Percentiles rank a stretch among this genome's conserved stretches.
Evolutionary conservation across 805 yeast genomes (phyloP).

Genomic region (Candida qinlingensis): DNA sequence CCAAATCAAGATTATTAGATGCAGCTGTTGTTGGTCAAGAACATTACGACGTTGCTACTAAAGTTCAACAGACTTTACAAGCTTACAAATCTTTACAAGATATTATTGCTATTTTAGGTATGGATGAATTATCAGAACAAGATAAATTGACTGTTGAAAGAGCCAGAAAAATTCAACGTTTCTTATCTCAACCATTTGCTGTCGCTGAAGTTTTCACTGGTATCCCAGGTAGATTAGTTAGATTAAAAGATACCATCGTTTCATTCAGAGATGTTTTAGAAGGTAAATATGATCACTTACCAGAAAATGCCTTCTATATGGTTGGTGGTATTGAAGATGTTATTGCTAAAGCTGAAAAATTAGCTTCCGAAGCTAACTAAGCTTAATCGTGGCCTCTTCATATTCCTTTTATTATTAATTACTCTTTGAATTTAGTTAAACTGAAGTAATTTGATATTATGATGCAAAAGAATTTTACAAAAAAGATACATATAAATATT

Average conservation of each 20-base stretch:
- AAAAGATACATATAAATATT: constrained; percentile 11
- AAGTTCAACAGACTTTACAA: constrained; percentile 97
- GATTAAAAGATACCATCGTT: constrained; percentile 89
- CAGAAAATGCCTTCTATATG: constrained; percentile 99
- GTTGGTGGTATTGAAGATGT: constrained; percentile 99
- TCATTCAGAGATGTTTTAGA: constrained; percentile 97
- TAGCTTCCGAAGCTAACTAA: constrained; percentile 87
- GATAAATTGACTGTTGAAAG: constrained; percentile 99
- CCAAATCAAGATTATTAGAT: constrained; percentile 97
- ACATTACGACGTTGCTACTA: constrained; percentile 93
- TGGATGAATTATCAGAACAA: constrained; percentile 98
- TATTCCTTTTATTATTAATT: constrained; percentile 5
- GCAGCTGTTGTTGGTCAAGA: constrained; percentile 97
- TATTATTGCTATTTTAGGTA: constrained; percentile 99
- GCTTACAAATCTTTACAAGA: constrained; percentile 99
- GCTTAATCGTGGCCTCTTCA: constrained; percentile 1
- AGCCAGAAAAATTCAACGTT: constrained; percentile 99
- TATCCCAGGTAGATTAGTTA: constrained; percentile 96
- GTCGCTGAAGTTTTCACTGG: constrained; percentile 99
- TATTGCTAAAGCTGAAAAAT: constrained; percentile 96
- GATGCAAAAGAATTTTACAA: constrained; percentile 6
- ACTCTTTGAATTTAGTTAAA: background rate
- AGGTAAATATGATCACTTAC: constrained; percentile 98
- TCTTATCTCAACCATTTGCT: constrained; percentile 99
- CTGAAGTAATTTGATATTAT: constrained; percentile 3